Percentiles rank a stretch among this genome's conserved stretches.
These are phyloP conservation scores for Apiotrichum sp. DNA, from an alignment of 1,284 basidiomycete genomes.

Conservation along the genomic window DNA sequence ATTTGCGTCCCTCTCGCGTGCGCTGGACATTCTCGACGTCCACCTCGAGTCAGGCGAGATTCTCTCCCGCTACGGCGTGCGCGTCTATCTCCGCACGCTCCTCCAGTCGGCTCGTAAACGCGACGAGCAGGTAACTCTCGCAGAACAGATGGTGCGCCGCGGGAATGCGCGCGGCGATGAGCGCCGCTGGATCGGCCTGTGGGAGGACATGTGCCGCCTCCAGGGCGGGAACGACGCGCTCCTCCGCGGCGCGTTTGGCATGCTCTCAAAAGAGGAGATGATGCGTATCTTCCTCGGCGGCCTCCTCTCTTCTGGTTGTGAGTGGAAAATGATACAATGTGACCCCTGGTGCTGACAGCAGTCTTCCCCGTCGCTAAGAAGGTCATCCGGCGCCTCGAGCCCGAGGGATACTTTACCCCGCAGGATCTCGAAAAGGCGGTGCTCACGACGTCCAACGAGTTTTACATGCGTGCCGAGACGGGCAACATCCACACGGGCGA, in stretches of 20 bases:
- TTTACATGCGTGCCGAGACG: slow-evolving; percentile 85
- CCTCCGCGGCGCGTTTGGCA: slow-evolving; percentile 68
- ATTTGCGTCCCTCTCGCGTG: slow-evolving; percentile 64
- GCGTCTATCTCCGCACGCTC: slow-evolving; percentile 75
- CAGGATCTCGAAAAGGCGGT: slow-evolving; percentile 67
- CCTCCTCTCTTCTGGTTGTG: slow-evolving; percentile 74
- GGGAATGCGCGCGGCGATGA: slow-evolving; percentile 45
- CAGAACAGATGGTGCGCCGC: slow-evolving; percentile 74
- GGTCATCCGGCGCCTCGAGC: slow-evolving; percentile 56
- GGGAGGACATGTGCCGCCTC: slow-evolving; percentile 83
- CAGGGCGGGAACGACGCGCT: slow-evolving; percentile 56
- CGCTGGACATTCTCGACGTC: slow-evolving; percentile 81
- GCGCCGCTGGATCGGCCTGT: slow-evolving; percentile 74
- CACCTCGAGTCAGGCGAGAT: slow-evolving; percentile 91
- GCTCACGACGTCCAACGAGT: slow-evolving; percentile 70
- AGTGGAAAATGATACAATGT: slow-evolving; percentile 46
- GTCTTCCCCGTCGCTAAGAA: slow-evolving; percentile 70
- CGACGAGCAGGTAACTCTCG: slow-evolving; percentile 71
- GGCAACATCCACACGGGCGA: slow-evolving; percentile 87
- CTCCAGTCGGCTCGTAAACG: slow-evolving; percentile 64
- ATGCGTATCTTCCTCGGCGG: slow-evolving; percentile 74
- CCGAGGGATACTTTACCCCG: slow-evolving; percentile 54
- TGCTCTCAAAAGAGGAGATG: slow-evolving; percentile 64
- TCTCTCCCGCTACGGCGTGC: slow-evolving; percentile 73
- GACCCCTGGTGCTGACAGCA: slow-evolving; percentile 39